Evolutionary conservation across 331 rosid species (phyloP).

Genomic region (Acacia concinna): DNA sequence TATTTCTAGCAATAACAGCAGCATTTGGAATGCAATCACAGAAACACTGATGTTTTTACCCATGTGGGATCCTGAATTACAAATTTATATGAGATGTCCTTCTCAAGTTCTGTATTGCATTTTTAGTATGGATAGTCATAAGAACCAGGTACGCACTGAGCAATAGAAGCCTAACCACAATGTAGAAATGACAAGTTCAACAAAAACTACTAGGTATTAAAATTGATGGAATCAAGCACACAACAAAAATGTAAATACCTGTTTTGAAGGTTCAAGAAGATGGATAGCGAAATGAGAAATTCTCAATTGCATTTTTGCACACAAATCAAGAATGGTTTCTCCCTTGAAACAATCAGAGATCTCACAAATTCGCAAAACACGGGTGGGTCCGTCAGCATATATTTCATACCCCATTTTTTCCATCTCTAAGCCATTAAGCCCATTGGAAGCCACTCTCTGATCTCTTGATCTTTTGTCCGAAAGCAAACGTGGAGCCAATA

Average conservation of each 20-base stretch:
- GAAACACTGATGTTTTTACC: not conserved
- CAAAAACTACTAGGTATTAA: constrained; percentile 4
- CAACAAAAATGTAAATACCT: constrained; percentile 48
- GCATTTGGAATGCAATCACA: constrained; percentile 24
- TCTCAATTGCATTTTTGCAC: constrained; percentile 71
- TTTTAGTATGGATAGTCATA: constrained; percentile 17
- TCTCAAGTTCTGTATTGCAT: constrained; percentile 19
- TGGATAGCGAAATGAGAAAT: constrained; percentile 65
- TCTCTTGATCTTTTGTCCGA: constrained; percentile 46
- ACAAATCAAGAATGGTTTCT: constrained; percentile 41
- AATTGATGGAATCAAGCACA: constrained; percentile 20
- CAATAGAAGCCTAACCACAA: constrained; percentile 20
- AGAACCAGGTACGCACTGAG: constrained; percentile 15
- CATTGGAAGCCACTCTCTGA: constrained; percentile 31
- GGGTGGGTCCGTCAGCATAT: constrained; percentile 92
- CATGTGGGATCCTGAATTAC: constrained; percentile 8
- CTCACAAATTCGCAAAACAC: constrained; percentile 82
- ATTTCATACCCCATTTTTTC: constrained; percentile 77
- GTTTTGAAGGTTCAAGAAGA: constrained; percentile 69
- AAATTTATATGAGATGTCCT: constrained; percentile 16
- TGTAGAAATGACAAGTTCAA: constrained; percentile 19
- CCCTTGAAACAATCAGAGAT: constrained; percentile 58
- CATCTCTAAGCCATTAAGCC: constrained; percentile 49
- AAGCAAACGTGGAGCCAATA: constrained; percentile 52
- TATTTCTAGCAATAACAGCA: constrained; percentile 19